A percentile compares a stretch with the other conserved stretches of the same genome.
Conservation (phyloP, 768 basidiomycete species). For the Coprinopsis sp. region DNA sequence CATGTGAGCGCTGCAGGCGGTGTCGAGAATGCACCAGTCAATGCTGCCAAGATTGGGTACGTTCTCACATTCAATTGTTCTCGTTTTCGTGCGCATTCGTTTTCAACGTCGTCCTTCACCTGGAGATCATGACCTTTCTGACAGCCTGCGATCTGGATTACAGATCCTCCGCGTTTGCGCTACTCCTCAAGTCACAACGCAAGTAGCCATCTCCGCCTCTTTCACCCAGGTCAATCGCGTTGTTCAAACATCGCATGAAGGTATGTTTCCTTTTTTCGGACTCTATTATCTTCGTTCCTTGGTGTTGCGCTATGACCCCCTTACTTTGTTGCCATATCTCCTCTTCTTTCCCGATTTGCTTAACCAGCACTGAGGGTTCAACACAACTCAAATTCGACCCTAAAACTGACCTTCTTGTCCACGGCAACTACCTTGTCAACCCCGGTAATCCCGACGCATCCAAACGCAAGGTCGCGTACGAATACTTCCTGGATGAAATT, state of each 20-base stretch:
- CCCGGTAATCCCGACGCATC: conserved; percentile 76
- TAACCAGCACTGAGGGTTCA: too few species aligned
- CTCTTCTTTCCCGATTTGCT: too few species aligned
- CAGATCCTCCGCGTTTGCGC: conserved; percentile 77
- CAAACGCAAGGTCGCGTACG: conserved; percentile 67
- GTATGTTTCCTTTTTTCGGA: too few species aligned
- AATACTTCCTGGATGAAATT: conserved; percentile 82
- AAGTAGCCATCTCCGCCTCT: conserved; percentile 72
- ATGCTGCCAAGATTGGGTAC: conserved; percentile 70
- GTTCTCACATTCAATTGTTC: conserved; percentile 10
- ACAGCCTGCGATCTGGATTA: too few species aligned
- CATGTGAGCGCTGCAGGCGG: conserved; percentile 83
- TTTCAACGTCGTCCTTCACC: conserved; percentile 66
- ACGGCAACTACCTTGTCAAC: conserved; percentile 84
- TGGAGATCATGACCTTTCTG: too few species aligned
- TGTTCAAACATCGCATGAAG: conserved; percentile 59
- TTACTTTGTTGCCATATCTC: too few species aligned
- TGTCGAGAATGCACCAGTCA: conserved; percentile 64
- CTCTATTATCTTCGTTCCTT: too few species aligned
- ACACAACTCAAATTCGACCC: too few species aligned
- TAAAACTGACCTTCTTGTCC: conserved; percentile 74
- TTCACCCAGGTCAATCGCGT: conserved; percentile 41
- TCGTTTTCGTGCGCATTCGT: neutral
- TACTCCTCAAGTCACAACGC: conserved; percentile 81
- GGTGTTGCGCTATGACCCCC: conserved; percentile 47